Percentiles rank a stretch among this genome's conserved stretches.
Conservation (phyloP, 352 stramenopile genomes). For the Phytophthora pseudosyringae region DNA sequence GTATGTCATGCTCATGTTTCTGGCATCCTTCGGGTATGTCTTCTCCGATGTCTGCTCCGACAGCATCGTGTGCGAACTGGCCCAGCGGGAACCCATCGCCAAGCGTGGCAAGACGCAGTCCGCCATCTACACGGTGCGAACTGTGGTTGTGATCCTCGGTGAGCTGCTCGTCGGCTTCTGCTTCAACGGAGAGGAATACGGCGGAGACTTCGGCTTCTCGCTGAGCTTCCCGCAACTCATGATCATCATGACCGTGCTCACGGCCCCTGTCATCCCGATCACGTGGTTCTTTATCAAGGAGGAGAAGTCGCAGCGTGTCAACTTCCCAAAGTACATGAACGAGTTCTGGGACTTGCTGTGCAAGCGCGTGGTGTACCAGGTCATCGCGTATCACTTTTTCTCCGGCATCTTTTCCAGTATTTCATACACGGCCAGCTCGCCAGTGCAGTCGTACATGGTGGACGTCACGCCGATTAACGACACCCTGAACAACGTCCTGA, state of each 20-base stretch:
- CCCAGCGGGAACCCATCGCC: constrained; percentile 18
- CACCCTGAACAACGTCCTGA: constrained; percentile 7
- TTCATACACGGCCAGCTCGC: constrained; percentile 13
- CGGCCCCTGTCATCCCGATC: constrained; percentile 5
- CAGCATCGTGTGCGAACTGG: constrained; percentile 27
- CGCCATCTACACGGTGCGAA: constrained; percentile 16
- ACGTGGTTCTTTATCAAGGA: constrained; percentile 27
- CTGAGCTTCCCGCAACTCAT: constrained; percentile 23
- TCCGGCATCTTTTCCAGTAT: constrained; percentile 18
- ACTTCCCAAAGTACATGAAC: constrained; percentile 24
- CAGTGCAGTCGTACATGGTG: constrained; percentile 16
- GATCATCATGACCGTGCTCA: constrained; percentile 23
- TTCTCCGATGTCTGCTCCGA: constrained; percentile 28
- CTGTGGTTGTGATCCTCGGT: constrained; percentile 19
- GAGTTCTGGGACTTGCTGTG: constrained; percentile 20
- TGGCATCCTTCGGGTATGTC: constrained; percentile 18
- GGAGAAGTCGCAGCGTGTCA: constrained; percentile 12
- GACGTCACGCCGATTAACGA: constrained; percentile 11
- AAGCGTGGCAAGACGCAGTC: constrained; percentile 23
- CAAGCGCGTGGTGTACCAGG: constrained; percentile 21
- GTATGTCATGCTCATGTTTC: constrained; percentile 28
- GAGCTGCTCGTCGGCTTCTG: constrained; percentile 18
- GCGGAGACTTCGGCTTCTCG: constrained; percentile 18
- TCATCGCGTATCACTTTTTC: constrained; percentile 28
- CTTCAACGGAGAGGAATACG: constrained; percentile 21